Base-by-base conservation (phyloP, 2,329 filamentous ascomycete genomes). In the Paraconiothyrium brasiliense region DNA sequence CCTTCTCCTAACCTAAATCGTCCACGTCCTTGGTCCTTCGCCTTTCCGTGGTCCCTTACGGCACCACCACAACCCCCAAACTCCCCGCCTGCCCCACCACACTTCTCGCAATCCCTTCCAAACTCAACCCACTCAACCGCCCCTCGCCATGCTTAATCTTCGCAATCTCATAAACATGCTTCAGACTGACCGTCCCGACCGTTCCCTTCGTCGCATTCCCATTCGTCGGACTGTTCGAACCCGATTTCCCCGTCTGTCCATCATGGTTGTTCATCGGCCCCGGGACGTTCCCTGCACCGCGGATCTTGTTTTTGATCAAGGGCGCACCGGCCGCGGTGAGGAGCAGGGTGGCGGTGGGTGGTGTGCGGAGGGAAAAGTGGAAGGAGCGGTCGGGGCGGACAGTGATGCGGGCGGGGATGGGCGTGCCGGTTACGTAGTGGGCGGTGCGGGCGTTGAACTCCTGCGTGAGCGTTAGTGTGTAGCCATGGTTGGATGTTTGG, bases 91-190 rank as follows among this genome's bases (percentile, higher is more conserved):
- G 83, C 59, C 80, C 86, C 48, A 83, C 71, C 32, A 94, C 92
- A 24, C 93, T 94, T 67, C 92, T 87, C 30, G 89, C 84, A 73
- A 98, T 78, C 0, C 92, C 93, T 80, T 97, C 93, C 37, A 97
- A 86, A 67, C 90, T 93, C 90, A 94, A 92, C 0, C 90, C 90
- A 76, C 71, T 76, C 67, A 85, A 66, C 59, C 83, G 72, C 44
- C 71, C 74, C 79, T 85, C 83, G 2, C 69, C 67, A 58, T 80
- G 90, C 86, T 99, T 99, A 75, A 99, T 96, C 85, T 92, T 94
- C 67, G 95, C 95, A 80, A 99, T 98, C 83, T 98, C 94, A 81
- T 93, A 98, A 24, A 99, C 84, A 81, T 99, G 95, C 84, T 99
- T 99, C 74, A 99, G 82, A 72, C 91, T 95, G 59, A 99, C 86